Evolutionary conservation across 176 grass and related monocot species (phyloP).

Genomic region (Aegilops speltoides): DNA sequence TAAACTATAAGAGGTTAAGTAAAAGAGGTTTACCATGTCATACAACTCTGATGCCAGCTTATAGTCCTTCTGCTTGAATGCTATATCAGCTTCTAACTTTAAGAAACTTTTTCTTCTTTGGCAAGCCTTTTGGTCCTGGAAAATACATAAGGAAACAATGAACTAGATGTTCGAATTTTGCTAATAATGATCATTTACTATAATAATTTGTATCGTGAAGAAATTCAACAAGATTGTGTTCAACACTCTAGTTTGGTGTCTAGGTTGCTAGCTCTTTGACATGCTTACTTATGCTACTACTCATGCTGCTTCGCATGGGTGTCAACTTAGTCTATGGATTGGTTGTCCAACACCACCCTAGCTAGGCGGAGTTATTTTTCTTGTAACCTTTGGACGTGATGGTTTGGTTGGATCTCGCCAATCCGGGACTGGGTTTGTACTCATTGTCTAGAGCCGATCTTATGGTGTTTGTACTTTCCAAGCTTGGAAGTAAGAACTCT

Average conservation of each 20-base stretch:
- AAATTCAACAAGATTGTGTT: not conserved
- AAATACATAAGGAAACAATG: not conserved
- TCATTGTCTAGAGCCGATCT: not conserved
- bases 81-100: not conserved
- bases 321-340: too few relatives aligned
- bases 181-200: not conserved
- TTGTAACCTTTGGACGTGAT: too few relatives aligned
- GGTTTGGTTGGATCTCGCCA: too few relatives aligned
- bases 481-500: not conserved
- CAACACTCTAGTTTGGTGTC: not conserved
- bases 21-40: conserved; percentile 21
- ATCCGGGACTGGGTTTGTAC: too few relatives aligned
- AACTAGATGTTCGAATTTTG: not conserved
- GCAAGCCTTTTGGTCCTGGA: not conserved
- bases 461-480: not conserved
- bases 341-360: too few relatives aligned
- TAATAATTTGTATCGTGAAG: not conserved
- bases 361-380: too few relatives aligned
- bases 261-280: not conserved
- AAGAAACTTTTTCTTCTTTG: not conserved
- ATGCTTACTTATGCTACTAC: not conserved
- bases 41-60: not conserved
- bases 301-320: not conserved
- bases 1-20: not conserved
- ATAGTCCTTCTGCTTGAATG: conserved; percentile 25